Base-by-base conservation (phyloP, 2,329 filamentous ascomycete genomes). In the Sclerotinia sclerotiorum region DNA sequence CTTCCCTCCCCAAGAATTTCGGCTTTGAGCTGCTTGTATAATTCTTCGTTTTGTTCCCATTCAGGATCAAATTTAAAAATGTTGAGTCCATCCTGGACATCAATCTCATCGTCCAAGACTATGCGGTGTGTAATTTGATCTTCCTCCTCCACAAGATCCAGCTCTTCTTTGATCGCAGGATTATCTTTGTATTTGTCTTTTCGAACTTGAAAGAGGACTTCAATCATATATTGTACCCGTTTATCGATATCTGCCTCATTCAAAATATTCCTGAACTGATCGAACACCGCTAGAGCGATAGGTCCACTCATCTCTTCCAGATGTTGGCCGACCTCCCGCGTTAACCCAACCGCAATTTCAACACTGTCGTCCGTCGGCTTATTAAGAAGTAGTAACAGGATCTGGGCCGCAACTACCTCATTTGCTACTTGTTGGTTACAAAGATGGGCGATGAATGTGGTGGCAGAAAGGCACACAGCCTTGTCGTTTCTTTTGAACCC, bases 191-290 rank as follows among this genome's bases (percentile, higher is more conserved):
- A 99, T 75, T 91, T 91, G 80, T 98, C 94, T 80, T 97, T 97
- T 72, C 95, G 88, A 68, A 97, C 90, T 81, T 99, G 94, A 79
- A 99, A 99, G 55, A 99, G 82, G 7, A 98, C 95, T 79, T 99
- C 95, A 68, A 99, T 94, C 92, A 97, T 97, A 80, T 98, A 99
- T 81, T 99, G 95, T n/a, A 94, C 94, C 72, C 95, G 87, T 84
- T 97, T 97, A 78, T 98, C 94, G 78, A 99, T 97, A 77, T 95
- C 94, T 56, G 93, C 93, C 79, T 99, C 95, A 81, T 99, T 94
- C 11, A 99, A 83, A 72, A 98, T 97, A 74, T 90, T 94, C 74
- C 95, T 85, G 82, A 99, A 97, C 79, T 97, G 94, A 76, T 99
- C 95, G 77, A 97, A 99, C 10, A 99, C 93, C 32, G 90, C 91